Conservation (phyloP, 495 filamentous ascomycete species). For the Gamarada debralockiae region DNA sequence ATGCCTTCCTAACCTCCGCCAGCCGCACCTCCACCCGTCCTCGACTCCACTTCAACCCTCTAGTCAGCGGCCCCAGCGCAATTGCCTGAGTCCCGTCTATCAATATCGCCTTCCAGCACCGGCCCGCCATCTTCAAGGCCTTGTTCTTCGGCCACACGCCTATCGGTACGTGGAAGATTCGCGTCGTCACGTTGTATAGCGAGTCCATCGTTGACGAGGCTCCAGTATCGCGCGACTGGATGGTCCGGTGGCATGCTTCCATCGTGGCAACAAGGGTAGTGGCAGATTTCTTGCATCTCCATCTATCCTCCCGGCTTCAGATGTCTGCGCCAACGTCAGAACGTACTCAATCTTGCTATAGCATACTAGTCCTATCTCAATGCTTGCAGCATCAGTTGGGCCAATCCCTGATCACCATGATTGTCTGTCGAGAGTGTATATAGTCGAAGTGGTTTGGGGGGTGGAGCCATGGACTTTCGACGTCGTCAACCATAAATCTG, state of each 20-base stretch:
- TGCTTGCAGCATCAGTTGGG: conserved; percentile 35
- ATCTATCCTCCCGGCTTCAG: conserved; percentile 58
- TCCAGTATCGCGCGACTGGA: conserved; percentile 46
- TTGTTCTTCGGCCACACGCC: conserved; percentile 64
- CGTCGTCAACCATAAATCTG: conserved; percentile 61
- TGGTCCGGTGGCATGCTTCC: conserved; percentile 45
- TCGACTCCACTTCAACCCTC: conserved; percentile 42
- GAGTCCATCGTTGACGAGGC: conserved; percentile 38
- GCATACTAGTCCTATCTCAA: conserved; percentile 40
- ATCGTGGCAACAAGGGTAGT: conserved; percentile 41
- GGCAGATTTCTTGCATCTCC: conserved; percentile 39
- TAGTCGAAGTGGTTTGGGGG: conserved; percentile 55
- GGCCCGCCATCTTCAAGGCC: conserved; percentile 57
- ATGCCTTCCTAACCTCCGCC: conserved; percentile 40
- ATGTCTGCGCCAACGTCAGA: conserved; percentile 34
- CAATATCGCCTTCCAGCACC: conserved; percentile 52
- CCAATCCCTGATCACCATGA: conserved; percentile 56
- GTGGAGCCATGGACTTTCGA: conserved; percentile 55
- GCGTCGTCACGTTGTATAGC: conserved; percentile 49
- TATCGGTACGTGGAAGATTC: conserved; percentile 58
- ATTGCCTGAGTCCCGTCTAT: conserved; percentile 60
- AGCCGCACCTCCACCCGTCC: conserved; percentile 45
- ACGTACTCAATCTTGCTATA: too few species aligned
- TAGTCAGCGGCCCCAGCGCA: conserved; percentile 57
- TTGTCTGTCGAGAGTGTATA: conserved; percentile 52